Base-by-base conservation (phyloP, 2,329 filamentous ascomycete species). In the Fusarium sacchari region DNA sequence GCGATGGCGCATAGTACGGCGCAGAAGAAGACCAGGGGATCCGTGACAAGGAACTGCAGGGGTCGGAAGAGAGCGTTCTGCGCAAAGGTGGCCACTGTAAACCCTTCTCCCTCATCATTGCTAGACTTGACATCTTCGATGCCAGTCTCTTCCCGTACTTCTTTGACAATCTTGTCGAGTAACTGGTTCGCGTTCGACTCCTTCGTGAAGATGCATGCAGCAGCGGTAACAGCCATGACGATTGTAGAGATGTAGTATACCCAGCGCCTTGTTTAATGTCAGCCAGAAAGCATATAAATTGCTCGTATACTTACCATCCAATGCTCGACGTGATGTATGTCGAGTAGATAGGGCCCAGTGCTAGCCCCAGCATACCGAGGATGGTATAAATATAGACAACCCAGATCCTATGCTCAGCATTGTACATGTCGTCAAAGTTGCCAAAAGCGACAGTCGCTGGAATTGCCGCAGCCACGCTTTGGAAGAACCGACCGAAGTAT, bases 231-330 rank as follows among this genome's bases (percentile, higher is more conserved):
- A 4, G 46, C 63, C 34, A 52, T 67, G 2, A 61, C 46, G 2
- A 67, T 52, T 13, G 64, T 53, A 6, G 64, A 60, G 5, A 42
- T 30, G 24, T 67, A 67, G 53, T 67, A 67, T 5, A 67, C 64
- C 64, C 64, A 67, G 3, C 64, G 64, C 64, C 64, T 67, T 37
- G 0, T 22, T 13, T 6, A 13, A 5, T 15, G 7, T 67, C 28
- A 67, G 52, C 15, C 2, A 37, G 18, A 1, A 24, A 30, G 5
- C 2, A 28, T 18, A 7, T 18, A 2, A 22, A 1, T 9, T 6
- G 0, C 1, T 20, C 12, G 2, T 18, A 12, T 0, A 37, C 63
- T 42, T 34, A 60, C 64, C 64, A 67, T 12, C 64, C 63, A 37
- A 67, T 67, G 2, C 63, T 67, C 2, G 64, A 47, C 1, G 53